Evolutionary conservation across 2,329 filamentous ascomycete genomes (phyloP), one percentile per base, ranked within the genome.

Genomic region (Pseudogymnoascus destructans): DNA sequence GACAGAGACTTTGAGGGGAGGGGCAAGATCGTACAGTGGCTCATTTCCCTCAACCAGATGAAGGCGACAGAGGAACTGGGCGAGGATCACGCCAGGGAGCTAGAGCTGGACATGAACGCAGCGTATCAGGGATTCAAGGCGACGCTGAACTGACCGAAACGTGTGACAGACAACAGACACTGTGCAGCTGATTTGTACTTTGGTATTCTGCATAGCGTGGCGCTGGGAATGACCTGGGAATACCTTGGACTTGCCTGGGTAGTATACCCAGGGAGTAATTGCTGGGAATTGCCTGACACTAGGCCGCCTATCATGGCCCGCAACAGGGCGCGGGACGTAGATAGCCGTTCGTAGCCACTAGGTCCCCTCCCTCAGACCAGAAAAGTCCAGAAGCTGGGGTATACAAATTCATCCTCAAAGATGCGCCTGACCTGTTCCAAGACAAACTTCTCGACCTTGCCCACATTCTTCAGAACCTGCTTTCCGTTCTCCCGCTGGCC

Each of bases 311-410:
- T 49, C 42, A 49, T 49, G 42, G 42, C 42, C 42, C 42, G 42
- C 42, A 49, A 46, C 21, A 49, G 42, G 42, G 42, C 23, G 15
- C 42, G 23, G 42, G 42, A 49, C 17, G 23, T 27, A 27, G 13
- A 49, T 49, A 49, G 42, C 42, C 42, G 42, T 49, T 23, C 21
- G 42, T 23, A 49, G 42, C 23, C 21, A 25, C 42, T 49, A 49
- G 42, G 42, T 9, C 21, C 13, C 13, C n/a, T 17, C 42, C 42
- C 7, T 49, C 42, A 49, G 42, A 97, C 85, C 66, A 98, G 74
- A 71, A 97, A 96, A 0, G 92, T 97, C 91, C 92, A 97, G 72
- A 95, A 97, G 72, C 91, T 96, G 46, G 93, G 93, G 73, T 95
- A 97, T 62, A 97, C 91, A 73, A 97, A 93, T 71, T 98, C 93